These are phyloP conservation scores for Fusarium sp. DNA, from an alignment of 2,329 filamentous ascomycete genomes.

Conservation along the genomic window DNA sequence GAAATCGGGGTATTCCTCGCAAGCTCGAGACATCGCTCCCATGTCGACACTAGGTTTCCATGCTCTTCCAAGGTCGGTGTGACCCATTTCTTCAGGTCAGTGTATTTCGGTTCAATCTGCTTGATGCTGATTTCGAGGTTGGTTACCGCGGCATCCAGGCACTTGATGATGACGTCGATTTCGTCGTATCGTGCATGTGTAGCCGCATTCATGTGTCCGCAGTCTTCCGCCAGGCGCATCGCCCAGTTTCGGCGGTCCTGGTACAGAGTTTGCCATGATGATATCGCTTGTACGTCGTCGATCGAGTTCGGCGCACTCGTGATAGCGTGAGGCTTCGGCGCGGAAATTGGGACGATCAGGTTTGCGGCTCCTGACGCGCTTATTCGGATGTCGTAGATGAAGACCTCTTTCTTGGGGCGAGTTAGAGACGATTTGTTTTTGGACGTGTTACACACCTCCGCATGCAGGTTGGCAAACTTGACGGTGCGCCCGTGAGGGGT, in stretches of 20 bases:
- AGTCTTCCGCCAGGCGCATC: slow-evolving; percentile 75
- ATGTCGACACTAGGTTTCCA: slow-evolving; percentile 70
- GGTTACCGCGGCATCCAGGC: slow-evolving; percentile 84
- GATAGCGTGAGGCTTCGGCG: slow-evolving; percentile 67
- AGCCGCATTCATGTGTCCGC: slow-evolving; percentile 71
- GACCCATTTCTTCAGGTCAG: slow-evolving; percentile 78
- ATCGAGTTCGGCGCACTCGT: slow-evolving; percentile 85
- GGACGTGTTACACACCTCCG: slow-evolving; percentile 69
- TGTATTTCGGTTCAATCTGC: slow-evolving; percentile 77
- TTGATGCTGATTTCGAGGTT: slow-evolving; percentile 84
- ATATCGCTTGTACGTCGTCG: slow-evolving; percentile 80
- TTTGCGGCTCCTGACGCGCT: slow-evolving; percentile 63
- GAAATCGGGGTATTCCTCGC: slow-evolving; percentile 75
- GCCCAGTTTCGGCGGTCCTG: slow-evolving; percentile 86
- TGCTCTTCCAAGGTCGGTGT: slow-evolving; percentile 76
- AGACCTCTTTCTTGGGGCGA: slow-evolving; percentile 79
- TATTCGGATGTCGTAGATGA: slow-evolving; percentile 88
- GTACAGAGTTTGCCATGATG: slow-evolving; percentile 91
- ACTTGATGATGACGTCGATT: slow-evolving; percentile 81
- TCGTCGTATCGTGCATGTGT: slow-evolving; percentile 77
- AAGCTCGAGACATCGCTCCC: slow-evolving; percentile 76
- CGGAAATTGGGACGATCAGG: slow-evolving; percentile 61
- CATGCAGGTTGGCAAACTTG: slow-evolving; percentile 82
- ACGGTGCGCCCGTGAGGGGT: slow-evolving; percentile 87
- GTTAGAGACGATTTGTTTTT: slow-evolving; percentile 27